Conservation (phyloP, 129 eudicot species). For the Sambucus nigra region DNA sequence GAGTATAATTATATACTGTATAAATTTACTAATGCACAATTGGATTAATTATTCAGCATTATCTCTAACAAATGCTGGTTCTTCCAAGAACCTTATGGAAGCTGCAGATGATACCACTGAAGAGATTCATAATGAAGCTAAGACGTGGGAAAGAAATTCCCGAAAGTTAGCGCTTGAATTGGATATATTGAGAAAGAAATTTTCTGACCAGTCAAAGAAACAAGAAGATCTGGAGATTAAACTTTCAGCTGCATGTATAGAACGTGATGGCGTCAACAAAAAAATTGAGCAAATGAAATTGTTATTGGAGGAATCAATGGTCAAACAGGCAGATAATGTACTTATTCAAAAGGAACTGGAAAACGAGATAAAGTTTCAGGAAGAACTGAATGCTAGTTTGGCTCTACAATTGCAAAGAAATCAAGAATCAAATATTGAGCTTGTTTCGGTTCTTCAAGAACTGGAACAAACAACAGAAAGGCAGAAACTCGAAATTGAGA, state of each 20-base stretch:
- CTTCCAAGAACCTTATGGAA: constrained; percentile 64
- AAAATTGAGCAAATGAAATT: constrained; percentile 41
- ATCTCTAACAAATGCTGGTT: constrained; percentile 27
- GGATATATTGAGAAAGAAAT: constrained; percentile 53
- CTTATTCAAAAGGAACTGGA: constrained; percentile 52
- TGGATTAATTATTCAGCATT: constrained; percentile 16
- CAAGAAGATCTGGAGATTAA: constrained; percentile 42
- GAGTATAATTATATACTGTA: too few relatives aligned
- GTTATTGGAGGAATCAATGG: constrained; percentile 29
- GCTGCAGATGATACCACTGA: constrained; percentile 79
- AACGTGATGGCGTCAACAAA: constrained; percentile 46
- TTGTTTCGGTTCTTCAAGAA: constrained; percentile 67
- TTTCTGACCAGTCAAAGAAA: constrained; percentile 35
- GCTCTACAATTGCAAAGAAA: constrained; percentile 44
- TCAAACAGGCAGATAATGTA: constrained; percentile 22
- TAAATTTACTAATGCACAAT: constrained; percentile 27
- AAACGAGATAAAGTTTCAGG: constrained; percentile 54
- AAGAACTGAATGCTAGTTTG: constrained; percentile 36
- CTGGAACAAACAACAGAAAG: constrained; percentile 58
- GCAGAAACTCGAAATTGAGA: constrained; percentile 60
- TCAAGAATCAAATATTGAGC: constrained; percentile 72
- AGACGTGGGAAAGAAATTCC: constrained; percentile 81
- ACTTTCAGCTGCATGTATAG: constrained; percentile 44
- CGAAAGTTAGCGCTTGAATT: constrained; percentile 56
- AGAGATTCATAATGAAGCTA: constrained; percentile 75